Evolutionary conservation across 768 basidiomycete genomes (phyloP).

Genomic region (Phaeotremella fagi): DNA sequence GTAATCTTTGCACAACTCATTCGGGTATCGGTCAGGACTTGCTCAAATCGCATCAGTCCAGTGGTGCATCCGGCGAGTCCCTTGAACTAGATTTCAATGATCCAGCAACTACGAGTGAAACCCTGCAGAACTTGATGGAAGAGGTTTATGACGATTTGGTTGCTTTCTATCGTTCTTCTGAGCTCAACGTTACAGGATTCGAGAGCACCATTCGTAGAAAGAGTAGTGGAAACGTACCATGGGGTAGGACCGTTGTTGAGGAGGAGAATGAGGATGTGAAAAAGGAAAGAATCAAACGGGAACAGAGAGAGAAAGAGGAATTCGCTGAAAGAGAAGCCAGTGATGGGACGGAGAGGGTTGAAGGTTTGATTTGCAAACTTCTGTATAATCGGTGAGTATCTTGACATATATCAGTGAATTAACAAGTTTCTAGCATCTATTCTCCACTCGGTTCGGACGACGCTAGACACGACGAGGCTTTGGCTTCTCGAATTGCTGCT

Average conservation of each 20-base stretch:
- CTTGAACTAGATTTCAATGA: slow-evolving; percentile 38
- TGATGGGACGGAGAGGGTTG: slow-evolving; percentile 64
- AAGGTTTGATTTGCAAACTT: slow-evolving; percentile 62
- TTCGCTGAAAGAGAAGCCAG: slow-evolving; percentile 53
- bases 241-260: slow-evolving; percentile 13
- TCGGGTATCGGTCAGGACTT: slow-evolving; percentile 34
- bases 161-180: slow-evolving; percentile 40
- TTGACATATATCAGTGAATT: not conserved
- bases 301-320: slow-evolving; percentile 39
- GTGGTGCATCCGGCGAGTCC: not conserved
- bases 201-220: slow-evolving; percentile 15
- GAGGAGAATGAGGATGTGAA: slow-evolving; percentile 45
- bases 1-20: slow-evolving; percentile 16
- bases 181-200: slow-evolving; percentile 6
- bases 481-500: slow-evolving; percentile 83
- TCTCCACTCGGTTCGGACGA: slow-evolving; percentile 71
- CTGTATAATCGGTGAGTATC: slow-evolving; percentile 75
- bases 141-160: slow-evolving; percentile 62
- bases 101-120: slow-evolving; percentile 50
- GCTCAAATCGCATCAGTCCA: slow-evolving; percentile 32
- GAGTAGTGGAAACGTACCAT: slow-evolving; percentile 22
- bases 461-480: slow-evolving; percentile 77
- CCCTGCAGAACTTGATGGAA: slow-evolving; percentile 68
- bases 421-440: slow-evolving; percentile 62
- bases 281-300: slow-evolving; percentile 45